Conservation (phyloP, 1,284 basidiomycete species). For the Baeospora myosura region DNA sequence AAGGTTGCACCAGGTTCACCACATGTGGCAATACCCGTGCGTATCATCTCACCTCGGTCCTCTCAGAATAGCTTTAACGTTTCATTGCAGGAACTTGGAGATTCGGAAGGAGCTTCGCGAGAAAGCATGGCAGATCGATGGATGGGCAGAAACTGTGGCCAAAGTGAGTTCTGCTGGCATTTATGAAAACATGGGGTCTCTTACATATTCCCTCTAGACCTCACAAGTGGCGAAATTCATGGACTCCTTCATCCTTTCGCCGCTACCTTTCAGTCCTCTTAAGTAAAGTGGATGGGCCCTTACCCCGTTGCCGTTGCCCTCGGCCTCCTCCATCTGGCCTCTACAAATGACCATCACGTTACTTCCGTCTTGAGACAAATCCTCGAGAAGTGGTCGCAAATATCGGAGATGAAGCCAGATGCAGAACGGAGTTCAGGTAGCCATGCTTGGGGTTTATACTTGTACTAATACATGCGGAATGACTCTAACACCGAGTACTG, state of each 20-base stretch:
- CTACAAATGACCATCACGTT: conserved; percentile 2
- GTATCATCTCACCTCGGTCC: conserved; percentile 27
- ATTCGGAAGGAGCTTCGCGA: conserved; percentile 77
- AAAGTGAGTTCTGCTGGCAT: conserved; percentile 49
- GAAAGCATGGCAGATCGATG: conserved; percentile 86
- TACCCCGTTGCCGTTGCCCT: no score
- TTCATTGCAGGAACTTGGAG: conserved; percentile 57
- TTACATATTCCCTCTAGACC: no score
- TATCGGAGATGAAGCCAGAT: no score
- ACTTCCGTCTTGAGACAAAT: no score
- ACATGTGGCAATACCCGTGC: conserved; percentile 91
- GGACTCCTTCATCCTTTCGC: conserved; percentile 71
- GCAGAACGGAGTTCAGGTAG: no score
- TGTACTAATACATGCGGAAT: no score
- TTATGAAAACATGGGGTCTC: neutral
- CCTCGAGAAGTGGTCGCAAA: no score
- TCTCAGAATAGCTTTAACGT: conserved; percentile 7
- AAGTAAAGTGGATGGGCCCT: no score
- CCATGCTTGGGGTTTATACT: no score
- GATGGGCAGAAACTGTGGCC: conserved; percentile 90
- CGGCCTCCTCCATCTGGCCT: conserved; percentile 6
- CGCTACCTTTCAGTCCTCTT: conserved; percentile 74
- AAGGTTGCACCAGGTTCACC: conserved; percentile 83
- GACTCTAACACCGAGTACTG: no score
- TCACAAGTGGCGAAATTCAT: conserved; percentile 69